Conservation (phyloP, 495 filamentous ascomycete species). For the Penicillium cosmopolitanum region DNA sequence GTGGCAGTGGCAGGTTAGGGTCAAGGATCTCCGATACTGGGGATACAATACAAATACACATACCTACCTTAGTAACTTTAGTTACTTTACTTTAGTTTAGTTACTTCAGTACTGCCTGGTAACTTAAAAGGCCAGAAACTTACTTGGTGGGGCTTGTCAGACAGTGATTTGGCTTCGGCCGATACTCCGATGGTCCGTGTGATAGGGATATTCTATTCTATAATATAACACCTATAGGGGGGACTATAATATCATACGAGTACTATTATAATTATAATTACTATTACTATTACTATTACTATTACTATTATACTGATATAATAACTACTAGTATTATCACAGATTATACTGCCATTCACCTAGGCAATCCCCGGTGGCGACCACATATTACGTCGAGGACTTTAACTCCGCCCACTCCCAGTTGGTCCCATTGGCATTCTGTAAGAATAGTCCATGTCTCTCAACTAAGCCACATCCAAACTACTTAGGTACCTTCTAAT, state of each 20-base stretch:
- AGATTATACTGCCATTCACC: too few species aligned
- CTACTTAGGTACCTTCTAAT: background rate
- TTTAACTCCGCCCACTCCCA: slow-evolving; percentile 1
- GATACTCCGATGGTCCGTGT: slow-evolving; percentile 8
- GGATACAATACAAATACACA: too few species aligned
- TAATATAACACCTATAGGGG: background rate
- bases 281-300: too few species aligned
- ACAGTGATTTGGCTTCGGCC: slow-evolving; percentile 8
- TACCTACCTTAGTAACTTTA: background rate
- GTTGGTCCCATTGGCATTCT: background rate
- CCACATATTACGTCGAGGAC: slow-evolving; percentile 15
- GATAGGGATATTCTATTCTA: too few species aligned
- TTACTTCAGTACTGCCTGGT: too few species aligned
- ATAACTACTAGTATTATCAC: too few species aligned
- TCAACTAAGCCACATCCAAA: background rate
- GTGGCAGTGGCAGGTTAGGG: background rate
- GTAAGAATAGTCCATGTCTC: background rate
- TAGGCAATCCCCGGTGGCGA: background rate
- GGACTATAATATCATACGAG: too few species aligned
- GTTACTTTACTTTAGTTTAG: too few species aligned
- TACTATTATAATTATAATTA: too few species aligned
- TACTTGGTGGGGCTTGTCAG: slow-evolving; percentile 13
- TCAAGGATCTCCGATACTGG: too few species aligned
- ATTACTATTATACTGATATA: too few species aligned
- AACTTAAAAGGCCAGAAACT: background rate